Base-by-base conservation (phyloP, 768 basidiomycete genomes). In the Naematelia encephala region DNA sequence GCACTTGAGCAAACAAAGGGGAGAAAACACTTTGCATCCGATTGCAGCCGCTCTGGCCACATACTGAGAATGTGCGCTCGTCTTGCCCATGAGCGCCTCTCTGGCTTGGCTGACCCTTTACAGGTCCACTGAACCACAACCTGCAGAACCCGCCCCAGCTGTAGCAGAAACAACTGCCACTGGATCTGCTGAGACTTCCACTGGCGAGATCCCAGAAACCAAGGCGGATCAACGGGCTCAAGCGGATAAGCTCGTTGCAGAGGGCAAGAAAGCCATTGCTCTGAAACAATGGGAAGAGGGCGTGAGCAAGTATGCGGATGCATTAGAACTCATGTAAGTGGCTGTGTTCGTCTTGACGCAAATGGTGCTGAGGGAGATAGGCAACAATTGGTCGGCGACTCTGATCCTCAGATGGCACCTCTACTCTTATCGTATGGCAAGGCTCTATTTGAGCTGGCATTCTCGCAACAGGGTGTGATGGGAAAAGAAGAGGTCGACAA, bases 381-480 rank as follows among this genome's bases (percentile, higher is more conserved):
- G 68, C 63, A 72, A 42, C 57, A 59, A 43, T 47, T 77, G 4
- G 80, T 85, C 59, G 89, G 86, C 34, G 92, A 98, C 50, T 82
- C 91, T 69, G 84, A 87, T 22, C 86, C 88, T 0, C 86, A 89
- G 70, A 86, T 83, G 54, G 94, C 91, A 5, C 91, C 97, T 69
- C 74, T 94, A 21, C 89, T 97, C 61, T 87, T 94, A 59, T 82
- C 84, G 2, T 99, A 98, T 71, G 96, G 96, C 13, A 91, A 88
- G 76, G 91, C 96, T 3, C 79, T 98, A 43, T 82, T 96, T 56
- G 91, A 92, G 79, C 91, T 94, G 70, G 94, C 92, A 4, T 89
- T 97, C 59, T 78, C 84, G 3, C 88, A 91, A 70, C 87, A 80
- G 57, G 84, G 86, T 0, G 94, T 97, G n/a, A 78, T 99, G 57